phyloP scores from a whole-genome alignment of 257 asterid species.

The Lantana camara region DNA sequence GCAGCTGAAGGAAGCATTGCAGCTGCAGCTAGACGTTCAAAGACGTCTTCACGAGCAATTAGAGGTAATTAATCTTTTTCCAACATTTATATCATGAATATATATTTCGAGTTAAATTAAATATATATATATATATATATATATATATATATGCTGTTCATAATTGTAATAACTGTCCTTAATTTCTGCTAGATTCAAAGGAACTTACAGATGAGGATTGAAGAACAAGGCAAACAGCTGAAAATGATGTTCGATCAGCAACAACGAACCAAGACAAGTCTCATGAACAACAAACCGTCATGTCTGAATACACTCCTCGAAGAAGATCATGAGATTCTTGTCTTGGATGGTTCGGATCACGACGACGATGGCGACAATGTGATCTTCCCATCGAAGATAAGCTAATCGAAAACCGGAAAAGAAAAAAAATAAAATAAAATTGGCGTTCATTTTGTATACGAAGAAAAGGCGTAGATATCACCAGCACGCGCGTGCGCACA shows the following conservation, averaged over 20 bases:
- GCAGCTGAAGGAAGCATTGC: constrained; percentile 70
- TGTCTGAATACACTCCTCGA: constrained; percentile 39
- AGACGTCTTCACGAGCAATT: constrained; percentile 85
- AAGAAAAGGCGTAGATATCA: too few relatives aligned
- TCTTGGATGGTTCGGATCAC: constrained; percentile 39
- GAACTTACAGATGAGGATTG: constrained; percentile 66
- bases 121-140: too few relatives aligned
- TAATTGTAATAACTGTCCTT: too few relatives aligned
- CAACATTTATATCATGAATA: too few relatives aligned
- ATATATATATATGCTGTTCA: too few relatives aligned
- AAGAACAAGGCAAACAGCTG: constrained; percentile 69
- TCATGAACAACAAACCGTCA: constrained; percentile 15
- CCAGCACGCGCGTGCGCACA: too few relatives aligned
- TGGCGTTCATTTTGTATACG: too few relatives aligned
- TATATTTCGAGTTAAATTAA: too few relatives aligned
- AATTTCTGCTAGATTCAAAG: constrained; percentile 50
- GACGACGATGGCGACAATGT: constrained; percentile 44
- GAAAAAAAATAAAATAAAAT: background rate
- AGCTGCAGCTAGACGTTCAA: constrained; percentile 74
- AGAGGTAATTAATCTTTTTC: too few relatives aligned
- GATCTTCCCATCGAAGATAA: constrained; percentile 43
- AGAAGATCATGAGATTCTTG: constrained; percentile 41
- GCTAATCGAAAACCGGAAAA: constrained; percentile 20
- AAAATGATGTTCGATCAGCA: constrained; percentile 68
- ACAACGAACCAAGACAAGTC: constrained; percentile 41